phyloP scores from a whole-genome alignment of 2,329 filamentous ascomycete species.

The Coleophoma crateriformis region DNA sequence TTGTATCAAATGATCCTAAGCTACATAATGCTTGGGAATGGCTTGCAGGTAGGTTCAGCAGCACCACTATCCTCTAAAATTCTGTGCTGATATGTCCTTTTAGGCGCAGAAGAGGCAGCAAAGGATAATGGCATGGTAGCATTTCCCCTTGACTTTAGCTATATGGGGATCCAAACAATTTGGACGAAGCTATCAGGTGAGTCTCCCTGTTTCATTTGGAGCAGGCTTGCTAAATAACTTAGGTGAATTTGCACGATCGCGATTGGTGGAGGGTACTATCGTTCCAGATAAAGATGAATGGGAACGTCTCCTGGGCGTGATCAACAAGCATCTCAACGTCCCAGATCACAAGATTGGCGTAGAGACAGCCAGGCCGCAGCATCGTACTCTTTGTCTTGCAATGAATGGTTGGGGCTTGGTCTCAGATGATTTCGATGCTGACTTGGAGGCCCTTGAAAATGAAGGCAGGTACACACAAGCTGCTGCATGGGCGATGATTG shows the following conservation, averaged over 20 bases:
- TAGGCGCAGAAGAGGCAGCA: slow-evolving; percentile 59
- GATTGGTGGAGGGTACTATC: slow-evolving; percentile 39
- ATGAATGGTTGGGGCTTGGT: slow-evolving; percentile 68
- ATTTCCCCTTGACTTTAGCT: slow-evolving; percentile 65
- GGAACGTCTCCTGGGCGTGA: slow-evolving; percentile 56
- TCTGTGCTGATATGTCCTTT: not conserved
- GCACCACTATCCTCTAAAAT: not conserved
- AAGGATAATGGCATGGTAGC: slow-evolving; percentile 66
- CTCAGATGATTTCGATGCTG: slow-evolving; percentile 36
- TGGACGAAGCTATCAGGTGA: slow-evolving; percentile 66
- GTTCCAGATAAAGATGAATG: slow-evolving; percentile 44
- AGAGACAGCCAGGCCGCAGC: slow-evolving; percentile 59
- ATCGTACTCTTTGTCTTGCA: slow-evolving; percentile 69
- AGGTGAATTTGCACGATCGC: slow-evolving; percentile 43
- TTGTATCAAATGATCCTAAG: slow-evolving; percentile 69
- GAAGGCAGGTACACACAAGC: slow-evolving; percentile 63
- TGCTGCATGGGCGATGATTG: slow-evolving; percentile 70
- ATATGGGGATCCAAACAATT: slow-evolving; percentile 66
- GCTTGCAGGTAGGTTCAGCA: slow-evolving; percentile 51
- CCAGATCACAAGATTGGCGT: slow-evolving; percentile 54
- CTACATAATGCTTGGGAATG: slow-evolving; percentile 77
- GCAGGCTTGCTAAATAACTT: not conserved
- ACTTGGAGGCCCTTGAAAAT: slow-evolving; percentile 39
- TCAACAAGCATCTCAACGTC: slow-evolving; percentile 58
- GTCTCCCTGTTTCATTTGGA: slow-evolving; percentile 7